A percentile compares a stretch with the other conserved stretches of the same genome.
phyloP scores from a whole-genome alignment of 306 rosid species.

The Bauhinia variegata region DNA sequence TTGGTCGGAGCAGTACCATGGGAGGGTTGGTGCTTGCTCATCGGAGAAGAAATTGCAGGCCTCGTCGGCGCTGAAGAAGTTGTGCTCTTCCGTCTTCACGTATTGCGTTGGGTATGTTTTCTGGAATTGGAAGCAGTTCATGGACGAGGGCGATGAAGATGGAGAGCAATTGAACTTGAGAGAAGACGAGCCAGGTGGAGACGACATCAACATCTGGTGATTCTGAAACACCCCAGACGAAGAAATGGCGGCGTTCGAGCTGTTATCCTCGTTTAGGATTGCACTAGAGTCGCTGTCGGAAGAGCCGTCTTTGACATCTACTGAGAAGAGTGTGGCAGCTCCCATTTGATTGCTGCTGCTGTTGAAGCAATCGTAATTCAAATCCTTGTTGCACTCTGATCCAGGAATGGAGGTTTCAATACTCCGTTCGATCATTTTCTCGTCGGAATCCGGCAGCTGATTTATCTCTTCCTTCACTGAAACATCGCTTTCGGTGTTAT shows the following conservation, averaged over 20 bases:
- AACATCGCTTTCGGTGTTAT: slow-evolving; percentile 54
- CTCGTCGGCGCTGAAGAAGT: slow-evolving; percentile 84
- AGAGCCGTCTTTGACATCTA: slow-evolving; percentile 77
- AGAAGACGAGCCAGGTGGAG: slow-evolving; percentile 42
- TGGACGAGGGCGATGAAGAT: slow-evolving; percentile 49
- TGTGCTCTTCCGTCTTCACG: slow-evolving; percentile 90
- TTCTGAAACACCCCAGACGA: slow-evolving; percentile 55
- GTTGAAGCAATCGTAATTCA: slow-evolving; percentile 50
- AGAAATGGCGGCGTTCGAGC: slow-evolving; percentile 60
- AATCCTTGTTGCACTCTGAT: slow-evolving; percentile 52
- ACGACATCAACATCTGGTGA: slow-evolving; percentile 46
- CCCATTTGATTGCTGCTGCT: slow-evolving; percentile 23
- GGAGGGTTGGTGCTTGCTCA: slow-evolving; percentile 88
- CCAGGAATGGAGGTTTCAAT: slow-evolving; percentile 44
- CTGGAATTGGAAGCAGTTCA: slow-evolving; percentile 66
- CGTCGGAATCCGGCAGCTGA: slow-evolving; percentile 40
- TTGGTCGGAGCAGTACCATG: slow-evolving; percentile 74
- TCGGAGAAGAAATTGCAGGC: slow-evolving; percentile 84
- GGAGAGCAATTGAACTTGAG: slow-evolving; percentile 48
- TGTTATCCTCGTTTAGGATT: slow-evolving; percentile 73
- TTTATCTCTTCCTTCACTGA: slow-evolving; percentile 69
- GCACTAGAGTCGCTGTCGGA: slow-evolving; percentile 96
- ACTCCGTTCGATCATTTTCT: slow-evolving; percentile 35
- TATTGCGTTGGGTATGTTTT: slow-evolving; percentile 62
- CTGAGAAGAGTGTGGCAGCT: slow-evolving; percentile 43